phyloP scores from a whole-genome alignment of 2,329 filamentous ascomycete genomes.

The Hymenotorrendiella dingleyae region DNA sequence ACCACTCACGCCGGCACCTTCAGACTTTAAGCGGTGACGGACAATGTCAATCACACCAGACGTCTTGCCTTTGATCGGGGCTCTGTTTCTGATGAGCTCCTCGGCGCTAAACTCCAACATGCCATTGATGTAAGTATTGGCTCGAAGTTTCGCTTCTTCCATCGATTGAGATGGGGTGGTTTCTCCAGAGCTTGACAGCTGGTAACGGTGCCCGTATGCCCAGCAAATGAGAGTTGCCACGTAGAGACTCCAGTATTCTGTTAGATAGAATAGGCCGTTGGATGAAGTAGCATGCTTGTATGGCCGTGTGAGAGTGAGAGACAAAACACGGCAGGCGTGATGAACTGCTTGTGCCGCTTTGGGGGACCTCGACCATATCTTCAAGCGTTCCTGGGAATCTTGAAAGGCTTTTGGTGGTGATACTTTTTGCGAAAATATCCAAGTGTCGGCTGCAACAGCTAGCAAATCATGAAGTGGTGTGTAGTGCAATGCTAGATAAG shows the following conservation, averaged over 20 bases:
- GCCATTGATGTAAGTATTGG: slow-evolving; percentile 31
- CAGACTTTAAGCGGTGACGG: slow-evolving; percentile 40
- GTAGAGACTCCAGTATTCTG: slow-evolving; percentile 51
- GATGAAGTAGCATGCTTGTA: slow-evolving; percentile 10
- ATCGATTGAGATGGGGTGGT: slow-evolving; percentile 1
- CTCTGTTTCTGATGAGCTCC: slow-evolving; percentile 32
- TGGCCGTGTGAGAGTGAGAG: slow-evolving; percentile 36
- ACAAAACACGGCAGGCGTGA: slow-evolving; percentile 47
- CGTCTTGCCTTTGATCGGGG: slow-evolving; percentile 38
- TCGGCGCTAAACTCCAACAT: slow-evolving; percentile 37
- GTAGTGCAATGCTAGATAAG: slow-evolving; percentile 51
- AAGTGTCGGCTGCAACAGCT: slow-evolving; percentile 52
- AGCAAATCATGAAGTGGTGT: slow-evolving; percentile 54
- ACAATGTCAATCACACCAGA: slow-evolving; percentile 43
- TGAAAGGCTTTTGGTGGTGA: slow-evolving; percentile 38
- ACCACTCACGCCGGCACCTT: slow-evolving; percentile 38
- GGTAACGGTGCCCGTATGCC: slow-evolving; percentile 42
- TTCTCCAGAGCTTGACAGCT: slow-evolving; percentile 1
- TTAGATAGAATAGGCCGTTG: slow-evolving; percentile 28
- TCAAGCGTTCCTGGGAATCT: slow-evolving; percentile 42
- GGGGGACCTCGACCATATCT: slow-evolving; percentile 40
- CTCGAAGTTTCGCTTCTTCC: slow-evolving; percentile 17
- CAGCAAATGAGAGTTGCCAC: slow-evolving; percentile 54
- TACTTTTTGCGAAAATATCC: slow-evolving; percentile 52
- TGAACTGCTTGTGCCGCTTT: slow-evolving; percentile 40